Evolutionary conservation across 805 yeast genomes (phyloP).

Genomic region (Nakazawaea sp.): DNA sequence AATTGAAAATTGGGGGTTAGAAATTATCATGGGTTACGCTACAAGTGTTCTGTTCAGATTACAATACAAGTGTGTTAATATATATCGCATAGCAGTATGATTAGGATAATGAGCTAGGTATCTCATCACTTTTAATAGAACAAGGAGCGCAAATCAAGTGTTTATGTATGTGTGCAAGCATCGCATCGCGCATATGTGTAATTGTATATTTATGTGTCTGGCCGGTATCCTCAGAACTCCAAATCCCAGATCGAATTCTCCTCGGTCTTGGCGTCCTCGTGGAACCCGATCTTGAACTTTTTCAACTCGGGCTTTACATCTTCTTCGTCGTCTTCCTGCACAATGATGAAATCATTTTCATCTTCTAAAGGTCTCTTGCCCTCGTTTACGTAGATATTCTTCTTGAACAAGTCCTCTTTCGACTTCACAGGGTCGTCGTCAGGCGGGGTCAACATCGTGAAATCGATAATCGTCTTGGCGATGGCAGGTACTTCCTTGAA

Average conservation of each 20-base stretch:
- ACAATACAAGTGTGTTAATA: too few species aligned
- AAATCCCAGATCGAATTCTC: constrained; percentile 20
- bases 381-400: constrained; percentile 8
- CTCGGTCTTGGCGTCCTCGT: constrained; percentile 8
- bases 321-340: constrained; percentile 12
- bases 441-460: constrained; percentile 28
- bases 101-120: too few species aligned
- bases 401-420: constrained; percentile 12
- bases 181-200: too few species aligned
- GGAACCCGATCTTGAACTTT: constrained; percentile 10
- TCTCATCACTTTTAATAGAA: too few species aligned
- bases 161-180: too few species aligned
- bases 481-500: constrained; percentile 37
- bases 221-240: constrained; percentile 5
- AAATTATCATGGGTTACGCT: too few species aligned
- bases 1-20: too few species aligned
- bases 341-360: constrained; percentile 11
- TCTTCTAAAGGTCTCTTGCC: constrained; percentile 13
- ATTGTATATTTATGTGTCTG: too few species aligned
- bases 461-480: constrained; percentile 21
- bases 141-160: too few species aligned
- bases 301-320: constrained; percentile 7
- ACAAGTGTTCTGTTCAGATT: too few species aligned
- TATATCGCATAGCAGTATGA: too few species aligned
- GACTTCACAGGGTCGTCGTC: constrained; percentile 13